Evolutionary conservation across 2,329 filamentous ascomycete species (phyloP), one percentile per base, ranked within the genome.

Genomic region (Trichoderma oligosporum): DNA sequence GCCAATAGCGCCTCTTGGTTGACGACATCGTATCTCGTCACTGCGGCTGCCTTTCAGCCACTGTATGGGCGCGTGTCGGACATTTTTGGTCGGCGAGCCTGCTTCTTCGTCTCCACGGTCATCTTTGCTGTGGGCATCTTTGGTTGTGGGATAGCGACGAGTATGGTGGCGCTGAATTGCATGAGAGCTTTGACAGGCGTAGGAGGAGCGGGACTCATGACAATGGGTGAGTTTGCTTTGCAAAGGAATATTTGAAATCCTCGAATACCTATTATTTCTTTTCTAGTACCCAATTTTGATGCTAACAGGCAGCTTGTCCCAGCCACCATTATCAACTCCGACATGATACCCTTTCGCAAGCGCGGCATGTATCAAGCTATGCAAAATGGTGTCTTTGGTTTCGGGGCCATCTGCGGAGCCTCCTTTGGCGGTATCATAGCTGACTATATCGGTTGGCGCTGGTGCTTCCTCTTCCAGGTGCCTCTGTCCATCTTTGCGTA

Each of bases 1-100:
- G 85, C 86, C 9, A 89, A 90, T 65, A 82, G 83, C 9, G 86
- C 87, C 1, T 89, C 86, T 0, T 91, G 87, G 87, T 73, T 90
- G 20, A 88, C 86, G 1, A 91, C 87, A 0, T 82, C 85, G 0
- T 90, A 89, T 64, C 76, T 90, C 20, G 75, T 90, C 57, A 89
- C 86, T 0, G 85, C 81, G 5, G 89, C 87, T 1, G 85, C 86
- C 1, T 86, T 89, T 53, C 84, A 89, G 66, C 87, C 87, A 0
- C 76, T 91, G 0, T 88, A 88, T 64, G 87, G 86, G 1, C 81
- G 87, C 1, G 75, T 89, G 3, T 88, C 85, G 0, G 87, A 91
- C 65, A 84, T 86, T 5, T 80, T 89, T 57, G 86, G 86, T 1
- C 78, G 86, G 4, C 78, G 83, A 1, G 65, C 78, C 3, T 81